Evolutionary conservation across 202 grass and related monocot genomes (phyloP).

Genomic region (Carex arenaria): DNA sequence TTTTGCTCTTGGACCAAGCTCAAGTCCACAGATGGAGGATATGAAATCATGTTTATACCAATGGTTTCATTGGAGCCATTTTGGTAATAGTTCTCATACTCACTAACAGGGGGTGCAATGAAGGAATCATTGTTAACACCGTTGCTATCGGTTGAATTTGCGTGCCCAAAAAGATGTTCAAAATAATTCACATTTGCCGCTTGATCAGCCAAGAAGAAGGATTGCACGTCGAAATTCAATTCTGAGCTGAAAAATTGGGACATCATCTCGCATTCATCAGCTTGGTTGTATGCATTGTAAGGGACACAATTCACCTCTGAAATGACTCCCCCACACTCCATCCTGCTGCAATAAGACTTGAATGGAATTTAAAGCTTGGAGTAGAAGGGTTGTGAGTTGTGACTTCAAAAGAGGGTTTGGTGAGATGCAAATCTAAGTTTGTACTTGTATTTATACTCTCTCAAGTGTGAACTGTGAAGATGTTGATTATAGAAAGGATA

Average conservation of each 20-base stretch:
- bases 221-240: constrained; percentile 28
- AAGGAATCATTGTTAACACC: constrained; percentile 24
- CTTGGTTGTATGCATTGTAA: constrained; percentile 27
- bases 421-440: constrained; percentile 12
- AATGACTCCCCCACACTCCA: constrained; percentile 52
- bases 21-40: constrained; percentile 27
- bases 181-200: constrained; percentile 31
- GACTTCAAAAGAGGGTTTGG: constrained; percentile 3
- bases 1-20: constrained; percentile 44
- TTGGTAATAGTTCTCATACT: constrained; percentile 38
- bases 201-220: constrained; percentile 42
- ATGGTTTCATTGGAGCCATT: constrained; percentile 37
- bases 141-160: constrained; percentile 37
- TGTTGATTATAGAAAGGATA: not conserved
- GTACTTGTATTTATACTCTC: constrained; percentile 16
- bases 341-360: constrained; percentile 16
- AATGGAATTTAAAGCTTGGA: not conserved
- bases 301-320: constrained; percentile 35
- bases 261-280: constrained; percentile 48
- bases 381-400: not conserved
- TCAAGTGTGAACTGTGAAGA: not conserved
- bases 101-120: constrained; percentile 23
- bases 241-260: constrained; percentile 37
- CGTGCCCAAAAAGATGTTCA: constrained; percentile 30
- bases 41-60: constrained; percentile 31